A percentile compares a stretch with the other conserved stretches of the same genome.
Evolutionary conservation across 805 yeast species (phyloP).

Genomic region (Candida nonsorbophila): DNA sequence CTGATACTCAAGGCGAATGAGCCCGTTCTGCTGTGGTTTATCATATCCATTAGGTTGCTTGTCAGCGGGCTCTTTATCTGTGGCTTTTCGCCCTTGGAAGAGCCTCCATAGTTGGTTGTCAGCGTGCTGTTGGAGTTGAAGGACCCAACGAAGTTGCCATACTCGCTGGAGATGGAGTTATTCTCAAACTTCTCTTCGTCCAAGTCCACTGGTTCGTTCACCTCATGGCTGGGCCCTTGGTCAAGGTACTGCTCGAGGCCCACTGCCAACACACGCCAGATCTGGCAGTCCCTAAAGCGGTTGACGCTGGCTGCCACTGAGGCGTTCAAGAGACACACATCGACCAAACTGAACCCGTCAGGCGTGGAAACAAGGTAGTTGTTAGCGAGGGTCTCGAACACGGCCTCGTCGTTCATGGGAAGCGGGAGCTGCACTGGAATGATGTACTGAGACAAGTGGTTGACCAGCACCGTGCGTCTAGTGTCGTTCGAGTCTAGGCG

Average conservation of each 20-base stretch:
- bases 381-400: constrained; percentile 44
- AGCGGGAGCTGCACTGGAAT: constrained; percentile 40
- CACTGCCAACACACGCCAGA: constrained; percentile 56
- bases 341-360: constrained; percentile 44
- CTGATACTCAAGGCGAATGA: constrained; percentile 12
- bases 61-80: constrained; percentile 13
- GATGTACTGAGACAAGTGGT: constrained; percentile 28
- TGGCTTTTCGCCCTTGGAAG: constrained; percentile 7
- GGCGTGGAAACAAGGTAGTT: constrained; percentile 45
- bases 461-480: constrained; percentile 7
- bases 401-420: constrained; percentile 35
- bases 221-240: constrained; percentile 2
- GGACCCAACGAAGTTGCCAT: constrained; percentile 37
- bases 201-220: neutral
- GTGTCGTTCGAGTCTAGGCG: constrained; percentile 1
- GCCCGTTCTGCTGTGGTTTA: constrained; percentile 14
- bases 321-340: constrained; percentile 56
- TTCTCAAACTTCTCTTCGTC: constrained; percentile 6
- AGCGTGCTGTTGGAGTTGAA: constrained; percentile 37
- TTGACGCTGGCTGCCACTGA: constrained; percentile 48
- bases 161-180: constrained; percentile 28
- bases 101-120: constrained; percentile 32
- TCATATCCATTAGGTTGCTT: constrained; percentile 16
- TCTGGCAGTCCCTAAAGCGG: constrained; percentile 51
- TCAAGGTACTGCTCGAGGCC: constrained; percentile 35